Evolutionary conservation across 129 eudicot genomes (phyloP), one percentile per base, ranked within the genome.

Genomic region (Flaveria robusta): DNA sequence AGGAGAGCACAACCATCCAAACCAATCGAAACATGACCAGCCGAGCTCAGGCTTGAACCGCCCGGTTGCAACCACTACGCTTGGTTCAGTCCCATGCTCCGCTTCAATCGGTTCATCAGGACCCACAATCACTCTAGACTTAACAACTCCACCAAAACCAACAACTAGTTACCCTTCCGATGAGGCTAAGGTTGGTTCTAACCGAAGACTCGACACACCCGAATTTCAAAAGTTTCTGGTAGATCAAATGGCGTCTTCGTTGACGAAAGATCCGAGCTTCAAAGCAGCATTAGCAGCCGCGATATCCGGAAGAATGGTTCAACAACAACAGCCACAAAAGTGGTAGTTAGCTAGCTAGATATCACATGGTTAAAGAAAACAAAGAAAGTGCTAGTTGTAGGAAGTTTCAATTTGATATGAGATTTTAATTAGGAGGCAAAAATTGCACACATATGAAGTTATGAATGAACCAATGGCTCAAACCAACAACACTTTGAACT

Each of bases 211-310:
- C 0, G 86, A 84, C 29, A 58, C 87, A 7, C 89, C 93, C 0
- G 90, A 87, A 66, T 81, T 91, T 47, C 93, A 94, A 75, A 88
- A 87, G 74, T 84, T 87, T 76, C 79, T 91, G 83, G 87, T 89
- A 20, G 99, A 91, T 77, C 96, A 94, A 68, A 91, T 91, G 99
- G 97, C 97, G 9, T 81, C 97, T 2, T 86, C 90, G 19, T 85
- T 94, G 79, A 91, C 97, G 0, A 91, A 87, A 72, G 99, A 94
- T 75, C 99, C 97, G 7, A 83, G 86, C 75, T 94, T 94, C 71
- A 89, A 90, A 77, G 90, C 99, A 31, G 97, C 96, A 41, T 82
- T 94, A 14, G 97, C 97, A 16, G 92, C 97, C 0, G 99, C 99
- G 26, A 91, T 94, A 63, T 91, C 99, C 0, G 97, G 99, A 23